Evolutionary conservation across 2,329 filamentous ascomycete genomes (phyloP), one percentile per base, ranked within the genome.

Genomic region (Exophiala sp.): DNA sequence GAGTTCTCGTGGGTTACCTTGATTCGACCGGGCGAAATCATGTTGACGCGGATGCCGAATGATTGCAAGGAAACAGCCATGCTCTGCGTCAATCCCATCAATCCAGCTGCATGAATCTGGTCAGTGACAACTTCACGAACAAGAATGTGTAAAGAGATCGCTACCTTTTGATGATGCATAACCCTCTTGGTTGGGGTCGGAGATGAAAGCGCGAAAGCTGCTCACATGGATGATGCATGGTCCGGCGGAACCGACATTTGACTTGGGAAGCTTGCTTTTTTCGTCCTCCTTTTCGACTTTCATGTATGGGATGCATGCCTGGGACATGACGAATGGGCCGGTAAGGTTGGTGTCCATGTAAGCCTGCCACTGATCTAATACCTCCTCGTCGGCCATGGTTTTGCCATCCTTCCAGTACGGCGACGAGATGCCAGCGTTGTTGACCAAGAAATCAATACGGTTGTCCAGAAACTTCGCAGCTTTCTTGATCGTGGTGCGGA

Each of bases 281-380:
- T 56, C 47, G 9, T 46, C 38, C 18, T 58, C 27, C 14, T 39
- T 29, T 18, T 52, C 44, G 16, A 61, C 57, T 49, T 71, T 71
- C 72, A 75, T 74, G 58, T 69, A 73, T 0, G 71, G 70, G 9
- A 75, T 65, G 43, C 68, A 72, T 14, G 73, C 72, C 60, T 75
- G 72, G 16, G 64, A 69, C 59, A 73, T 67, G 9, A 66, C 70
- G 52, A 75, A 75, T 0, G 70, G 68, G 2, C 65, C 69, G 2
- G 70, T 75, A 9, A 75, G 66, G 48, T 75, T 75, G 22, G 70
- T 74, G 42, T 74, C 71, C 8, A 75, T 65, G 46, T 67, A 67
- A 13, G 71, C 72, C 52, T 66, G 62, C 73, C 72, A 76, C 51
- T 74, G 63, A 1, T 65, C 64, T n/a, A 72, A 56, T 0, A 70